phyloP scores from a whole-genome alignment of 2,329 filamentous ascomycete genomes.

The Aspergillus japonicus region DNA sequence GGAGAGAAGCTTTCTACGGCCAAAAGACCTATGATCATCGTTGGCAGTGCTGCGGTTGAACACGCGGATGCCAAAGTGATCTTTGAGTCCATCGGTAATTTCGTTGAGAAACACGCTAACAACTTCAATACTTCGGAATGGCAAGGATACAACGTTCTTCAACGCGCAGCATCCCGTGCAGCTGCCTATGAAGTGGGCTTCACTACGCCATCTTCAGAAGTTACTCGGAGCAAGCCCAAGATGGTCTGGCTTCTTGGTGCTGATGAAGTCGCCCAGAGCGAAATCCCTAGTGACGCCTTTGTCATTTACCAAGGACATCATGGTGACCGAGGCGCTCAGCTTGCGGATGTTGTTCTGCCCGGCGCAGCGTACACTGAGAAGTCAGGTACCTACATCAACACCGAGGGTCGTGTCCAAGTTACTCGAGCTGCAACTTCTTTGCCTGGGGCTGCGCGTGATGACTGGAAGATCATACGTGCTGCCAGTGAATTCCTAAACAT shows the following conservation, averaged over 20 bases:
- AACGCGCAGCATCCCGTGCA: conserved; percentile 85
- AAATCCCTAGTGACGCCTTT: conserved; percentile 94
- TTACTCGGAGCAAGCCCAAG: conserved; percentile 84
- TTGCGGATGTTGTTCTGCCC: conserved; percentile 90
- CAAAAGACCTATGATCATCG: conserved; percentile 93
- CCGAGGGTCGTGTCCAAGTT: conserved; percentile 93
- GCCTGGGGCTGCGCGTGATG: conserved; percentile 84
- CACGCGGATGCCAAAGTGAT: conserved; percentile 88
- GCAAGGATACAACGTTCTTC: conserved; percentile 97
- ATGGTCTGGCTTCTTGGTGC: conserved; percentile 96
- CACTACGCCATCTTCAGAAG: conserved; percentile 75
- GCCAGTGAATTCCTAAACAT: conserved; percentile 85
- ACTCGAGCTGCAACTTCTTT: conserved; percentile 85
- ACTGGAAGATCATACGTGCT: conserved; percentile 98
- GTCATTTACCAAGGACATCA: conserved; percentile 98
- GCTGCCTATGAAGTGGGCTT: conserved; percentile 97
- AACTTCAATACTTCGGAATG: conserved; percentile 88
- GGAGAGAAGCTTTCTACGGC: conserved; percentile 88
- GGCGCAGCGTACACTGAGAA: conserved; percentile 98
- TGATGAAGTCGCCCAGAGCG: conserved; percentile 79
- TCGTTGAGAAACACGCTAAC: conserved; percentile 87
- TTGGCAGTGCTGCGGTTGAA: conserved; percentile 89
- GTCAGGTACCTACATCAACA: conserved; percentile 94
- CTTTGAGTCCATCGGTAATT: conserved; percentile 84
- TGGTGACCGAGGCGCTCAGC: conserved; percentile 86